Conservation (phyloP, 192 early-diverging fungal genomes). For the Powellomyces hirtus region DNA sequence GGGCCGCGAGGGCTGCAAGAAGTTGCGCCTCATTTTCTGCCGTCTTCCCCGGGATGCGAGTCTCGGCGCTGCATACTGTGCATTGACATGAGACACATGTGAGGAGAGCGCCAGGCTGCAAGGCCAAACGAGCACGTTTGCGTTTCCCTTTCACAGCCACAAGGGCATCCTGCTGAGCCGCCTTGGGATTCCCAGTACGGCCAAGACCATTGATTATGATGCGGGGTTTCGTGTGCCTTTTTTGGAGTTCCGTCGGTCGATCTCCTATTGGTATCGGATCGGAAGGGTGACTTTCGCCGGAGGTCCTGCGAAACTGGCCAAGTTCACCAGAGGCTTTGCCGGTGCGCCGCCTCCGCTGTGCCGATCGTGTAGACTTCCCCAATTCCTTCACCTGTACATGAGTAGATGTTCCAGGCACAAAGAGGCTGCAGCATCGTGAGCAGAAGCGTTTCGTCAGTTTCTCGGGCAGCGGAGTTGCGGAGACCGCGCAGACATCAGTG, state of each 20-base stretch:
- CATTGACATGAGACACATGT: not conserved
- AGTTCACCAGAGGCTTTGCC: too few relatives aligned
- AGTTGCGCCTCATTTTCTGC: not conserved
- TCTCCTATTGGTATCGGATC: not conserved
- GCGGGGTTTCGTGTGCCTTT: not conserved
- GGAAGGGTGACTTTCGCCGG: not conserved
- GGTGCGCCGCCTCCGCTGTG: not conserved
- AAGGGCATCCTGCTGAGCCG: not conserved
- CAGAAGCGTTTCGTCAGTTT: not conserved
- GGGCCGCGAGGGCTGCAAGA: not conserved
- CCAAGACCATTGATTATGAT: not conserved
- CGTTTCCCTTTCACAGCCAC: not conserved
- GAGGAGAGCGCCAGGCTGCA: not conserved
- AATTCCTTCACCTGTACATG: not conserved
- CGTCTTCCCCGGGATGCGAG: not conserved
- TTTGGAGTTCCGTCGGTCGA: not conserved
- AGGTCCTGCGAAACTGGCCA: too few relatives aligned
- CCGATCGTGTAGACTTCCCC: not conserved
- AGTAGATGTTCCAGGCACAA: slow-evolving; percentile 3
- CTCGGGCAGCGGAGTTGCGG: not conserved
- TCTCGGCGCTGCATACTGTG: not conserved
- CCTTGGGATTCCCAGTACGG: not conserved
- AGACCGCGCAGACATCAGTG: not conserved
- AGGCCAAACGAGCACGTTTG: not conserved
- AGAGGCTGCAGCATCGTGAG: not conserved